phyloP scores from a whole-genome alignment of 768 basidiomycete species.

The Scleroderma citrinum region DNA sequence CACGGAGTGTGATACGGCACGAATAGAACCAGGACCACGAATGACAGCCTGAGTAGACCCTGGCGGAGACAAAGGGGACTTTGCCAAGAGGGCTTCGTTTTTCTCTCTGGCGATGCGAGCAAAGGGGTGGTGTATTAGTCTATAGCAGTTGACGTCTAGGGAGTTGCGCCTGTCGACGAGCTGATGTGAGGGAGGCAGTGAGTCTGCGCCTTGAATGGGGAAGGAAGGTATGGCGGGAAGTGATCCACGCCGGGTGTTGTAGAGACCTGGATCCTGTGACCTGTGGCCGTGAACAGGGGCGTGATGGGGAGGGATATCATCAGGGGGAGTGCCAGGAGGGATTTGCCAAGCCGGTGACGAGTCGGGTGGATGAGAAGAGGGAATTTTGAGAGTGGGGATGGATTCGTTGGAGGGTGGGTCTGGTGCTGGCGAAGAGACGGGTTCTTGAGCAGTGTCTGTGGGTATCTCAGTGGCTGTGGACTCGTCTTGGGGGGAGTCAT shows the following conservation, averaged over 20 bases:
- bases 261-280: conserved; percentile 26
- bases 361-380: conserved; percentile 14
- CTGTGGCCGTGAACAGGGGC: conserved; percentile 16
- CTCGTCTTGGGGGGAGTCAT: conserved; percentile 27
- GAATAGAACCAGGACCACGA: conserved; percentile 38
- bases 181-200: conserved; percentile 29
- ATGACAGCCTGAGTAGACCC: conserved; percentile 30
- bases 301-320: conserved; percentile 20
- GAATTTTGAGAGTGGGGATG: conserved; percentile 18
- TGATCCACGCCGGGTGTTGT: conserved; percentile 46
- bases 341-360: conserved; percentile 23
- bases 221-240: conserved; percentile 38
- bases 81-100: conserved; percentile 28
- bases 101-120: conserved; percentile 29
- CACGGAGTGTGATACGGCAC: conserved; percentile 38
- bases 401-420: background rate
- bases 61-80: conserved; percentile 28
- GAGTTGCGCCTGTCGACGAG: conserved; percentile 33
- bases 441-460: conserved; percentile 18
- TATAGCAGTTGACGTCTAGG: conserved; percentile 41
- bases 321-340: conserved; percentile 27
- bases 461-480: conserved; percentile 38
- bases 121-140: conserved; percentile 44
- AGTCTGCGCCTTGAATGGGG: conserved; percentile 20
- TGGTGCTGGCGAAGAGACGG: conserved; percentile 2